Base-by-base conservation (phyloP, 1,139 yeast species). In the Pichia sp. region DNA sequence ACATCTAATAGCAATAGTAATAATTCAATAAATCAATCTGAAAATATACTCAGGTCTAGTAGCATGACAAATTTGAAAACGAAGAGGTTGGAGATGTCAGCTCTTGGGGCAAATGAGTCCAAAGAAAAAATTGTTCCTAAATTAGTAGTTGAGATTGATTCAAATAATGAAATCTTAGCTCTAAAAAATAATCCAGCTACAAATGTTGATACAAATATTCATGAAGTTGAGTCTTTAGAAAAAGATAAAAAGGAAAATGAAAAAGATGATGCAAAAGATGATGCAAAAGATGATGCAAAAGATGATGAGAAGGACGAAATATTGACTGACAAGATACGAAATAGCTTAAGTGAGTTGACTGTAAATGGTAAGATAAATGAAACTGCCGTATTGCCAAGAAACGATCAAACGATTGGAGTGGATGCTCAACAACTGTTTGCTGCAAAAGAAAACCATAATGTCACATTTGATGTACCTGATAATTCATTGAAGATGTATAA, bases 401-500 rank as follows among this genome's bases (percentile, higher is more conserved):
- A 33, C 3, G 11, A 24, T 4, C 28, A 37, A 6, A 11, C 11
- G 12, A 29, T 12, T 9, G 12, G 16, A 16, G 16, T 16, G 16
- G 16, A 16, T 16, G 16, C 16, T 16, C 16, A 16, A 16, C 16
- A 16, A 16, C 16, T 16, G 16, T 16, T 16, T 16, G 16, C 16
- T 16, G 11, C 4, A 23, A 22, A 23, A 7, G 31, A 28, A 20
- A n/a, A 16, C 4, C 7, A 20, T 5, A 31, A 30, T 30, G 30
- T 22, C 16, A 8, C 20, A 16, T 31, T 39, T 9, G 26, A 34
- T 7, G 29, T 35, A 6, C 40, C 34, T 20, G 41, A 23, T 0
- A 45, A 43, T 37, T 40, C 49, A 6, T 31, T 41, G 29, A 25
- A 42, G 6, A 37, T 37, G 41, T 46, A 30, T 54, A 59, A 45